Percentiles rank a stretch among this genome's conserved stretches.
phyloP scores from a whole-genome alignment of 768 basidiomycete species.

The Termitomyces sp. region DNA sequence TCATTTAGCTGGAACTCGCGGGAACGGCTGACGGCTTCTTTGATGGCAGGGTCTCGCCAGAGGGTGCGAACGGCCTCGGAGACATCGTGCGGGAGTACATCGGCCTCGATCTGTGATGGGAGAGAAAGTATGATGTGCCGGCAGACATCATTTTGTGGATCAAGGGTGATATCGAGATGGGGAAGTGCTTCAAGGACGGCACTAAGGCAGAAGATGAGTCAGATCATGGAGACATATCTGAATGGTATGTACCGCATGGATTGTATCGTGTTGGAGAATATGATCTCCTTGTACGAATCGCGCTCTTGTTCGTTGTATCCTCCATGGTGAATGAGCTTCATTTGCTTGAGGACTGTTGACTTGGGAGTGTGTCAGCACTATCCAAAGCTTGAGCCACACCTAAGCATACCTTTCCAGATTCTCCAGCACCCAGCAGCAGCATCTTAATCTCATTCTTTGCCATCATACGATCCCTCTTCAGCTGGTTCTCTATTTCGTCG shows the following conservation, averaged over 20 bases:
- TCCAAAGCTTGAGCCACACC: neutral
- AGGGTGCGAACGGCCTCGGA: slow-evolving; percentile 75
- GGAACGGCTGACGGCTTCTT: slow-evolving; percentile 76
- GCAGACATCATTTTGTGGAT: slow-evolving; percentile 66
- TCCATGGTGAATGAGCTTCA: slow-evolving; percentile 5
- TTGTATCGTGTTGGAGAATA: slow-evolving; percentile 85
- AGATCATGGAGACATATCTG: neutral
- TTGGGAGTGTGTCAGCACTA: neutral
- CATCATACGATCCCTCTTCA: slow-evolving; percentile 83
- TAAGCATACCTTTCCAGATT: slow-evolving; percentile 82
- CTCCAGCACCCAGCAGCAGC: slow-evolving; percentile 92
- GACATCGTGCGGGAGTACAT: slow-evolving; percentile 70
- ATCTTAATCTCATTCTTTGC: slow-evolving; percentile 96
- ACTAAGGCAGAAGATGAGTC: slow-evolving; percentile 4
- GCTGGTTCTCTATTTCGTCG: slow-evolving; percentile 90
- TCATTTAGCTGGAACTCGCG: slow-evolving; percentile 98
- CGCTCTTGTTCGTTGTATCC: slow-evolving; percentile 22
- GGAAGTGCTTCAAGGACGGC: slow-evolving; percentile 80
- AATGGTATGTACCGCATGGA: slow-evolving; percentile 72
- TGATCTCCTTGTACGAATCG: slow-evolving; percentile 89
- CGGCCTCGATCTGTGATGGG: slow-evolving; percentile 76
- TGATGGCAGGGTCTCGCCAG: slow-evolving; percentile 78
- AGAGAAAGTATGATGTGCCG: slow-evolving; percentile 65
- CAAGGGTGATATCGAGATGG: slow-evolving; percentile 71
- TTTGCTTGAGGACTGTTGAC: slow-evolving; percentile 1